Base-by-base conservation (phyloP, 164 flowering plant genomes). In the Annona cherimola region DNA sequence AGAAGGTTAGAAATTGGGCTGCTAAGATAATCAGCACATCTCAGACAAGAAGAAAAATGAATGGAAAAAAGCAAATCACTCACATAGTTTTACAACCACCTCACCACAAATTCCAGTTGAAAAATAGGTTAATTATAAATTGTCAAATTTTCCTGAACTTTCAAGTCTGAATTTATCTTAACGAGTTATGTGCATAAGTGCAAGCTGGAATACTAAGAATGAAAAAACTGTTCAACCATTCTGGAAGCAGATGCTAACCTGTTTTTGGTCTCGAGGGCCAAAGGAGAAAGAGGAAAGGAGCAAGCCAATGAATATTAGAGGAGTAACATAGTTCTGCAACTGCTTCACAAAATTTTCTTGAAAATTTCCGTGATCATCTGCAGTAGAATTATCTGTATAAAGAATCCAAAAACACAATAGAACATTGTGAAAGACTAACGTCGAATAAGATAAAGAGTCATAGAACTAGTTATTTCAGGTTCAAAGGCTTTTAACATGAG, bases 211-310 rank as follows among this genome's bases (percentile, higher is more conserved):
- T 8, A 64, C 5, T 9, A 18, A 18, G 54, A 42, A 42, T n/a
- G 42, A 43, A 16, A 43, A 42, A 63, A 39, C 16, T 42, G 43
- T 35, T 18, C 18, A 44, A 43, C 43, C 55, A 66, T 18, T 43
- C 44, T n/a, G 0, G 3, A 1, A 20, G 20, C 11, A 26, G 42
- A 64, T 35, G 16, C 62, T 42, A 41, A 88, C 92, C 90, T 86
- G 88, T 74, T 85, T 83, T 77, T 87, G 83, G 68, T 89, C 93
- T 67, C 67, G 75, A 68, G 88, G 61, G 66, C 84, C 84, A 77
- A 85, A 86, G 65, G 85, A 66, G 73, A 86, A 81, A 39, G 87
- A 81, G 35, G 84, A 82, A 65, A 93, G 80, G 43, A 87, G 71
- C 43, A 89, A 72, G 6, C 78, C 90, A 74, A 90, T 63, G 45